phyloP scores from a whole-genome alignment of 768 basidiomycete species.

The Phanerodontia chrysosporium region DNA sequence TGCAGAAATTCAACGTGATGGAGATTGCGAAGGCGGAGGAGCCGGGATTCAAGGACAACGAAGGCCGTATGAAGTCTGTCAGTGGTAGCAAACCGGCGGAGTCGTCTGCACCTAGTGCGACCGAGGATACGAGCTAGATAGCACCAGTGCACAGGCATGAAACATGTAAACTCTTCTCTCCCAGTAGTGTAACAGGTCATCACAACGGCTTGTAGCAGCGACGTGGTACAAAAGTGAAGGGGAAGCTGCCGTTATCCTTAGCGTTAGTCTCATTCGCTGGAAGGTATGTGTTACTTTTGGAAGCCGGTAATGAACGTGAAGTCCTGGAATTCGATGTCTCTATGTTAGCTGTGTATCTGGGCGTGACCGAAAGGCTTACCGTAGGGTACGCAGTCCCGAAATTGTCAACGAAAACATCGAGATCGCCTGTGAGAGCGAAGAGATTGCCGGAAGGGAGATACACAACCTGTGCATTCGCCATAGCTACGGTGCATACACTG shows the following conservation, averaged over 20 bases:
- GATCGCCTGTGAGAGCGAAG: neutral
- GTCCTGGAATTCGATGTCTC: no score
- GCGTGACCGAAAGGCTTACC: no score
- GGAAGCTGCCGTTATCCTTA: no score
- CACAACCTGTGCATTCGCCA: neutral
- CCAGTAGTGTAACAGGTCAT: no score
- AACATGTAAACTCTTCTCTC: no score
- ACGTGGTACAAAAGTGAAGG: no score
- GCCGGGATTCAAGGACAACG: conserved; percentile 28
- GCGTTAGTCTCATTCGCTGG: no score
- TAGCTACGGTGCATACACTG: neutral
- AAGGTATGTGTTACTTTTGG: no score
- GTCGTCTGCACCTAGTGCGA: neutral
- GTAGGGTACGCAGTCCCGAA: neutral
- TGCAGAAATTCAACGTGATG: conserved; percentile 78
- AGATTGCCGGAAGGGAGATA: neutral
- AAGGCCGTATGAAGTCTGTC: conserved; percentile 13
- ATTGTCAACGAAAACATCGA: neutral
- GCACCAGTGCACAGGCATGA: no score
- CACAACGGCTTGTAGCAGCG: no score
- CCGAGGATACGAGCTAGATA: neutral
- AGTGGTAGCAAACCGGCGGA: neutral
- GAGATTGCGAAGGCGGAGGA: conserved; percentile 54
- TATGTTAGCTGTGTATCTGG: no score
- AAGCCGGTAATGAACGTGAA: neutral